Percentiles rank a stretch among this genome's conserved stretches.
Conservation (phyloP, 495 filamentous ascomycete species). For the Wilcoxina mikolae region DNA sequence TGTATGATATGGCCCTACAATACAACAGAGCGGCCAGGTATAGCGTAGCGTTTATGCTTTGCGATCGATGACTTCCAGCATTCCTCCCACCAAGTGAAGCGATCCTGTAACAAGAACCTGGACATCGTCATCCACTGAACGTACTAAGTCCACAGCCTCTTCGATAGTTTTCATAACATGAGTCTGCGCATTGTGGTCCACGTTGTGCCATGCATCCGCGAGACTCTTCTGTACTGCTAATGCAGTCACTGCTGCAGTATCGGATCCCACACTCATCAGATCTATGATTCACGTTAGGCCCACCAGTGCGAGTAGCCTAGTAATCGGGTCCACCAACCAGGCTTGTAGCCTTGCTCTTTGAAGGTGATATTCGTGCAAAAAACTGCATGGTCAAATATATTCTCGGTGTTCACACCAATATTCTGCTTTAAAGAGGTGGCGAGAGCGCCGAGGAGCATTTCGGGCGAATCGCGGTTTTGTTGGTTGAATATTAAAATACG, state of each 20-base stretch:
- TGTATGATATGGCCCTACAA: too few relatives aligned
- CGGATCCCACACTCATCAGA: constrained; percentile 30
- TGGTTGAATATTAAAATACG: constrained; percentile 74
- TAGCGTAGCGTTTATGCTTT: neutral
- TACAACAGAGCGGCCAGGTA: too few relatives aligned
- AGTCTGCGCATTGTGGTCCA: constrained; percentile 39
- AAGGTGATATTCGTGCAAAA: constrained; percentile 87
- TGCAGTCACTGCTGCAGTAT: constrained; percentile 48
- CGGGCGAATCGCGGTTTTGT: constrained; percentile 55
- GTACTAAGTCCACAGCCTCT: constrained; percentile 58
- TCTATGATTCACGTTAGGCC: constrained; percentile 1
- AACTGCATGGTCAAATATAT: constrained; percentile 60
- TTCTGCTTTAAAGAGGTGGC: neutral
- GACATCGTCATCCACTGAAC: constrained; percentile 8
- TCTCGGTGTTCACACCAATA: neutral
- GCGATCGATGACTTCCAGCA: constrained; percentile 57
- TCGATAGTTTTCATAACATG: constrained; percentile 65
- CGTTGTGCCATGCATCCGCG: constrained; percentile 51
- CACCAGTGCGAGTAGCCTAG: neutral
- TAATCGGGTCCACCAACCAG: constrained; percentile 24
- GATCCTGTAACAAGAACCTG: constrained; percentile 61
- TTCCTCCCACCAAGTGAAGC: constrained; percentile 71
- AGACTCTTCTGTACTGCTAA: constrained; percentile 62
- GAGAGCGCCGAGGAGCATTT: constrained; percentile 26
- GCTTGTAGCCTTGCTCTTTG: constrained; percentile 50